Evolutionary conservation across 2,329 filamentous ascomycete species (phyloP), one percentile per base, ranked within the genome.

Genomic region (Diaporthe vexans): DNA sequence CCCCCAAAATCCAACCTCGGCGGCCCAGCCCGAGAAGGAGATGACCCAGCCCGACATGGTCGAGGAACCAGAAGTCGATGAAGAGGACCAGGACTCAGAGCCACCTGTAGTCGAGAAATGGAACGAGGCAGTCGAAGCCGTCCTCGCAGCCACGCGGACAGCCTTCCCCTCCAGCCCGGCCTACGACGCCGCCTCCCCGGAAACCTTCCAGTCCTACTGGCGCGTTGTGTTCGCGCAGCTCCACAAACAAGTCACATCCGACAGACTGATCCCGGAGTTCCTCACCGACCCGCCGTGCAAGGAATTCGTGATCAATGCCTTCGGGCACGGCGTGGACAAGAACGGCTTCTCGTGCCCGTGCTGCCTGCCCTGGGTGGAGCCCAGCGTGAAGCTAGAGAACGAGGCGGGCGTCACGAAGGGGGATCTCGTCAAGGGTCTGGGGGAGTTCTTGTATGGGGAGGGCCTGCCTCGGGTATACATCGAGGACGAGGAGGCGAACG

Each of bases 321-420:
- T 70, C 7, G 40, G 19, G 6, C 40, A n/a, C 17, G 40, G 19
- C 40, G n/a, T 51, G 3, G 17, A 1, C 1, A 10, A 21, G 33
- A 17, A n/a, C 35, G 24, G 10, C 24, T 15, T 26, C 48, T 24
- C 48, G n/a, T 70, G 67, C 37, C 67, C 67, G 1, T 70, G 67
- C 67, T 70, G 67, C 51, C 67, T 70, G 37, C 67, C 67, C 29
- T 24, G 29, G 1, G 67, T 70, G 8, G 21, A 46, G 48, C 52
- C 67, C 24, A 57, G 51, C 52, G 3, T 58, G 35, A 46, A 17
- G 24, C 51, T 70, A 0, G 35, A 57, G 52, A 48, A 48, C 26
- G 6, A 1, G 4, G 37, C 15, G 1, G 67, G 67, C 1, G 67
- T 70, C 37, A 70, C 67, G 17, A 58, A 58, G 67, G 37, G 52